Percentiles rank a stretch among this genome's conserved stretches.
Conservation (phyloP, 1,139 yeast species). For the Magnusiomyces ingens region DNA sequence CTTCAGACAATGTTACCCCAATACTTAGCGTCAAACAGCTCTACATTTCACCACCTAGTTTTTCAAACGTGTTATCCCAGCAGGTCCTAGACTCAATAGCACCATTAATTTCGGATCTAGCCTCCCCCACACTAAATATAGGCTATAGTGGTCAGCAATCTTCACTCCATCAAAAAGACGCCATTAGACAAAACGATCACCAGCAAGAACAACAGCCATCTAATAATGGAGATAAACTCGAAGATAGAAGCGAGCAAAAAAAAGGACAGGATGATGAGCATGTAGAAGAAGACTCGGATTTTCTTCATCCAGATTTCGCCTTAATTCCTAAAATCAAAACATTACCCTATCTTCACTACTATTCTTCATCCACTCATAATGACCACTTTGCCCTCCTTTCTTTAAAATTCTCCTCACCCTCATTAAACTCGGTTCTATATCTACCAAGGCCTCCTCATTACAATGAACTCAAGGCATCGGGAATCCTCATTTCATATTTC, state of each 20-base stretch:
- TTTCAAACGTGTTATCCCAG: conserved; percentile 11
- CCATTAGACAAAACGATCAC: background rate
- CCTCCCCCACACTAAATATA: background rate
- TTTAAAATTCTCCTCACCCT: background rate
- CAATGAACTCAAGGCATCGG: conserved; percentile 16
- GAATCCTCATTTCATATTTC: conserved; percentile 21
- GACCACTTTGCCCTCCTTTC: conserved; percentile 2
- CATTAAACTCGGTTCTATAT: conserved; percentile 10
- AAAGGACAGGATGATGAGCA: background rate
- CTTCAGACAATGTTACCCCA: conserved; percentile 7
- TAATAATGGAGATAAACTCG: background rate
- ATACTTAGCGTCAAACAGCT: conserved; percentile 31
- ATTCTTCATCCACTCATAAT: conserved; percentile 1
- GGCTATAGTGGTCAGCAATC: background rate
- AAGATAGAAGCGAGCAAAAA: background rate
- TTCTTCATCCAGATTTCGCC: background rate
- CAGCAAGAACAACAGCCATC: background rate
- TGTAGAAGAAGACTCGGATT: background rate
- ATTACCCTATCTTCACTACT: conserved; percentile 14
- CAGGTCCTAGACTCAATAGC: conserved; percentile 10
- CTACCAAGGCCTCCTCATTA: conserved; percentile 9
- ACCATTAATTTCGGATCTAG: conserved; percentile 15
- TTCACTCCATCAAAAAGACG: background rate
- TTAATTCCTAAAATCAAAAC: background rate
- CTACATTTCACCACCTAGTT: conserved; percentile 30